Conservation (phyloP, 768 basidiomycete genomes). For the Strobilomyces echinocephalus region DNA sequence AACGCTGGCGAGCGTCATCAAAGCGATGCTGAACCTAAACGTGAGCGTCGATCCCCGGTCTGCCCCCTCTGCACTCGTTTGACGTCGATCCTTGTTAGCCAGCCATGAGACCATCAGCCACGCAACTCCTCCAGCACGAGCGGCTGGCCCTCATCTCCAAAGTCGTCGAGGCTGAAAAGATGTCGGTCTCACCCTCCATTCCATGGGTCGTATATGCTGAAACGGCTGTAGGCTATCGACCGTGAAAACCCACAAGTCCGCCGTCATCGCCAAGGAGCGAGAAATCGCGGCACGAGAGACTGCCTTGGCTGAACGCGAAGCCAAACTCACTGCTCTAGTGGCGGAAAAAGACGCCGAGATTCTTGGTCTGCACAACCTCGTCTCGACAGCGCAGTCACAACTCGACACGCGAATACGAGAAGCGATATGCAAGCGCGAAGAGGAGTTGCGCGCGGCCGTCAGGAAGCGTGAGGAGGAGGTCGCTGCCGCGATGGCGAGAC, state of each 20-base stretch:
- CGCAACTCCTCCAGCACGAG: slow-evolving; percentile 77
- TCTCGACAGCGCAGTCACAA: slow-evolving; percentile 37
- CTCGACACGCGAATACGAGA: slow-evolving; percentile 48
- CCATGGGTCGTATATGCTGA: neutral
- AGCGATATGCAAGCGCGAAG: slow-evolving; percentile 60
- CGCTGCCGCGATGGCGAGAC: slow-evolving; percentile 52
- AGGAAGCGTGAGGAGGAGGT: slow-evolving; percentile 69
- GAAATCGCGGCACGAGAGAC: slow-evolving; percentile 59
- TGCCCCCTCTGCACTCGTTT: neutral
- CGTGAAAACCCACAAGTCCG: slow-evolving; percentile 60
- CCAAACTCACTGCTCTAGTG: slow-evolving; percentile 42
- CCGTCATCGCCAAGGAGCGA: slow-evolving; percentile 55
- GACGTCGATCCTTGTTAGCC: slow-evolving; percentile 43
- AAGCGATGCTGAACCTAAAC: slow-evolving; percentile 82
- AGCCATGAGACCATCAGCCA: slow-evolving; percentile 80
- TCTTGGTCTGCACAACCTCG: slow-evolving; percentile 40
- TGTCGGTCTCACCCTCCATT: slow-evolving; percentile 39
- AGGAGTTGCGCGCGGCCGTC: slow-evolving; percentile 62
- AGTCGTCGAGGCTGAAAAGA: slow-evolving; percentile 72
- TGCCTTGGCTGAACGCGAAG: slow-evolving; percentile 51
- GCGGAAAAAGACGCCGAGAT: slow-evolving; percentile 61
- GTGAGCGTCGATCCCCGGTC: slow-evolving; percentile 37
- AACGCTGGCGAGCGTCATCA: slow-evolving; percentile 67
- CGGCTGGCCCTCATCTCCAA: slow-evolving; percentile 66
- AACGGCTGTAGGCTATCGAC: slow-evolving; percentile 46